Percentiles rank a stretch among this genome's conserved stretches.
Conservation (phyloP, 768 basidiomycete species). For the Collybiopsis luxurians region DNA sequence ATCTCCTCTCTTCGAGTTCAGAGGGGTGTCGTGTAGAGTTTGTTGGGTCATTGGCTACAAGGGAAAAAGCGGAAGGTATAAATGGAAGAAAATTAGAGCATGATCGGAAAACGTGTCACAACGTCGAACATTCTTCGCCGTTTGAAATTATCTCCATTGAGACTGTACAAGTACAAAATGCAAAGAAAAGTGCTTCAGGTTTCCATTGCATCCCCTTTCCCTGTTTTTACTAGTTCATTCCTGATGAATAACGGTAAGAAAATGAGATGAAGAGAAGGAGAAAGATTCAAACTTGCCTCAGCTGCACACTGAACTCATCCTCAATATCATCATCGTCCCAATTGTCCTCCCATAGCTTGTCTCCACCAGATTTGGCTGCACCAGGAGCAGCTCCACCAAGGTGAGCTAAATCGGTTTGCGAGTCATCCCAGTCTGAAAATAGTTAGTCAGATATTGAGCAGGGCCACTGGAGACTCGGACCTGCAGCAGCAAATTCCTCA, state of each 20-base stretch:
- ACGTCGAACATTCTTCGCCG: not conserved
- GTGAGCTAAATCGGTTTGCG: conserved; percentile 79
- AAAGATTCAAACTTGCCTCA: conserved; percentile 61
- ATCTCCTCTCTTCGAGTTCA: no score
- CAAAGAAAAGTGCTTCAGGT: conserved; percentile 30
- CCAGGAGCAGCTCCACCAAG: conserved; percentile 72
- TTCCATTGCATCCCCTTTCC: conserved; percentile 50
- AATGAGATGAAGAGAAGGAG: not conserved
- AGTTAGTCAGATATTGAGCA: no score
- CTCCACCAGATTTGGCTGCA: conserved; percentile 74
- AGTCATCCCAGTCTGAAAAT: conserved; percentile 79
- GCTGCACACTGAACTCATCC: conserved; percentile 93
- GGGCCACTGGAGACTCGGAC: conserved; percentile 35
- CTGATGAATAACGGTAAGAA: conserved; percentile 28
- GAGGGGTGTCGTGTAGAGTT: no score
- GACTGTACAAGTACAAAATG: conserved; percentile 14
- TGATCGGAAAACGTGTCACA: not conserved
- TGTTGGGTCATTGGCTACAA: no score
- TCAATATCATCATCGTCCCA: conserved; percentile 99
- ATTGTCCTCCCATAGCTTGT: conserved; percentile 98
- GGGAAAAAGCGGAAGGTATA: no score
- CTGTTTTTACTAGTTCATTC: conserved; percentile 65
- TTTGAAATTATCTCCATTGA: not conserved
- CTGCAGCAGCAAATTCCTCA: conserved; percentile 87
- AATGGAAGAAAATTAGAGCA: no score